phyloP scores from a whole-genome alignment of 176 grass and related monocot species.

The Zea luxurians region DNA sequence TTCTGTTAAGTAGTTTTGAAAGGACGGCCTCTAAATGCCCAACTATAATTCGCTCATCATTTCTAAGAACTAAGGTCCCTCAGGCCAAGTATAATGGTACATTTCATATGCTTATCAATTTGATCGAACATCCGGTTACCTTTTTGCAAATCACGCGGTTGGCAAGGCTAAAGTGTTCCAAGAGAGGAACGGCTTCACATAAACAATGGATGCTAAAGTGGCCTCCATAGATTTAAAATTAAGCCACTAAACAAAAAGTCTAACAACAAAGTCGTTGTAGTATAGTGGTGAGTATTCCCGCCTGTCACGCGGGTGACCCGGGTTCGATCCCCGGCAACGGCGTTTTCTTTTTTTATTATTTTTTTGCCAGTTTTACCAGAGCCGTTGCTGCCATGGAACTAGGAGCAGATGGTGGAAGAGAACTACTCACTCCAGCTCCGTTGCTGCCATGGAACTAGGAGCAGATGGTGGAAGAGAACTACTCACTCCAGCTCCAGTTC shows the following conservation, averaged over 20 bases:
- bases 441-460: too few relatives aligned
- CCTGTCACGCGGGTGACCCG: conserved; percentile 84
- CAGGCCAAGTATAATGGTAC: background rate
- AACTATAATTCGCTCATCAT: background rate
- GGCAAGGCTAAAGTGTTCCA: conserved; percentile 79
- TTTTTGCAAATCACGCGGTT: conserved; percentile 20
- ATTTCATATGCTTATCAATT: background rate
- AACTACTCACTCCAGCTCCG: too few relatives aligned
- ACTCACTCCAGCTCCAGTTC: background rate
- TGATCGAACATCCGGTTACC: background rate
- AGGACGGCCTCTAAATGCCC: background rate
- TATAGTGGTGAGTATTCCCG: conserved; percentile 92
- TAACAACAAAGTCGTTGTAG: conserved; percentile 58
- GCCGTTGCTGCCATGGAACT: too few relatives aligned
- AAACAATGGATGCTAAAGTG: conserved; percentile 69
- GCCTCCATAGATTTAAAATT: conserved; percentile 81
- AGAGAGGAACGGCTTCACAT: conserved; percentile 74
- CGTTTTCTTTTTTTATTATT: background rate
- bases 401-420: too few relatives aligned
- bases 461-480: background rate
- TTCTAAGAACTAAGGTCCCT: background rate
- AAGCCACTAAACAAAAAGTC: background rate
- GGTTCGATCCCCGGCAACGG: conserved; percentile 95
- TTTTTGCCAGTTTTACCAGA: too few relatives aligned
- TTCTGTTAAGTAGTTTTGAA: conserved; percentile 2